Evolutionary conservation across 2,329 filamentous ascomycete species (phyloP).

Genomic region (Aspergillus transmontanensis): DNA sequence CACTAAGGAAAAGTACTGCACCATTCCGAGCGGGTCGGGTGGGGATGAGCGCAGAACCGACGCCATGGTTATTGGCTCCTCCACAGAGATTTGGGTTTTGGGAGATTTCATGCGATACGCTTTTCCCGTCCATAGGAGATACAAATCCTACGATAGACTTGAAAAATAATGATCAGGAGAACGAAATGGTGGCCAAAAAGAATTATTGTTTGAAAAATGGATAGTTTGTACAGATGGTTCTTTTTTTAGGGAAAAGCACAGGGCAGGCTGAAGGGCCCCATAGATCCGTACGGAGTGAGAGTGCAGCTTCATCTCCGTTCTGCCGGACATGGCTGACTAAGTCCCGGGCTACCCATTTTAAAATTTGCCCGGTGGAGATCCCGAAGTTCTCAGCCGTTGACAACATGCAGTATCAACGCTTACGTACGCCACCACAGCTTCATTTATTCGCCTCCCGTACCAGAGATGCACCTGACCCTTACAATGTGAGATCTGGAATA

Average conservation of each 20-base stretch:
- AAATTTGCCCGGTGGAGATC: constrained; percentile 7
- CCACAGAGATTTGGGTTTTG: not conserved
- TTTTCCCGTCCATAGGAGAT: not conserved
- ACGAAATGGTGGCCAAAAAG: not conserved
- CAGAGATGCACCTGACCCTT: not conserved
- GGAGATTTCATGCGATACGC: not conserved
- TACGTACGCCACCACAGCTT: constrained; percentile 9
- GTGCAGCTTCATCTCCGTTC: not conserved
- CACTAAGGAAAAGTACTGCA: constrained; percentile 3
- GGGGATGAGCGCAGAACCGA: constrained; percentile 3
- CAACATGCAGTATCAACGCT: constrained; percentile 9
- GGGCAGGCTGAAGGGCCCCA: not conserved
- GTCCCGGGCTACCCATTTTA: not conserved
- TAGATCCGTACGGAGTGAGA: not conserved
- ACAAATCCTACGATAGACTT: not conserved
- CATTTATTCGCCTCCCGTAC: not conserved
- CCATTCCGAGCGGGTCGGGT: constrained; percentile 3
- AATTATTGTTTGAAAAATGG: not conserved
- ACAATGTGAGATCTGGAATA: not conserved
- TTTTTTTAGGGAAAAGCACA: not conserved
- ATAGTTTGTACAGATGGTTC: not conserved
- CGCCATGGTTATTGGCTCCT: constrained; percentile 7
- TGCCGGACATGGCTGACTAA: constrained; percentile 3
- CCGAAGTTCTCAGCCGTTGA: constrained; percentile 10
- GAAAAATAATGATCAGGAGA: not conserved